Conservation (phyloP, 1,284 basidiomycete genomes). For the Ceratobasidium sp. region DNA sequence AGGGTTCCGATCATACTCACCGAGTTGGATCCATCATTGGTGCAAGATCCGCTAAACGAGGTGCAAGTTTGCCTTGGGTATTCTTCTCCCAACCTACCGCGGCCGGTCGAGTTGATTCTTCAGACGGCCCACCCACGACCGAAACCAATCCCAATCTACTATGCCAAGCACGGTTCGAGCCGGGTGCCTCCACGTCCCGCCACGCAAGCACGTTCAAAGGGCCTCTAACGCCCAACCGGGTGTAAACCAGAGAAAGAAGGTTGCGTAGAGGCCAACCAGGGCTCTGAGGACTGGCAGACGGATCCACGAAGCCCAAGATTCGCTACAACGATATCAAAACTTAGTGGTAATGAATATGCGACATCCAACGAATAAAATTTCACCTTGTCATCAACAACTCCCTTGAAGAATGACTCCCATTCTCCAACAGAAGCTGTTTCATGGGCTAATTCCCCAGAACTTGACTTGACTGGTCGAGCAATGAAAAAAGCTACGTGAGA, state of each 20-base stretch:
- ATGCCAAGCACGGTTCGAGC: slow-evolving; percentile 64
- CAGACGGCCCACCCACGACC: slow-evolving; percentile 52
- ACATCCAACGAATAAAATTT: slow-evolving; percentile 45
- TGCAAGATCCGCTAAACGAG: slow-evolving; percentile 91
- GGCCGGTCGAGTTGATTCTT: slow-evolving; percentile 61
- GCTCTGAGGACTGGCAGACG: slow-evolving; percentile 80
- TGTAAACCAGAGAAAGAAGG: slow-evolving; percentile 69
- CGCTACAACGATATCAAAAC: slow-evolving; percentile 59
- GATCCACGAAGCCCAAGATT: slow-evolving; percentile 85
- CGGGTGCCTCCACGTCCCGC: slow-evolving; percentile 70
- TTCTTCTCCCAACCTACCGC: slow-evolving; percentile 98
- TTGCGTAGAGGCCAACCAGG: slow-evolving; percentile 98
- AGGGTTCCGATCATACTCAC: slow-evolving; percentile 57
- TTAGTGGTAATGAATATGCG: not conserved
- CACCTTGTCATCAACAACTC: slow-evolving; percentile 60
- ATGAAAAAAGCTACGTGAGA: slow-evolving; percentile 69
- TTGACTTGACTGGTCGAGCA: slow-evolving; percentile 58
- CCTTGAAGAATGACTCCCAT: slow-evolving; percentile 68
- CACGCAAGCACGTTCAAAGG: slow-evolving; percentile 80
- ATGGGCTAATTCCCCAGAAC: slow-evolving; percentile 10
- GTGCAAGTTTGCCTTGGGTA: slow-evolving; percentile 83
- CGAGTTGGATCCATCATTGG: slow-evolving; percentile 95
- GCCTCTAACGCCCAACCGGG: slow-evolving; percentile 53
- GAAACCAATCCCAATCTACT: slow-evolving; percentile 72
- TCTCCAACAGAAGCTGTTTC: slow-evolving; percentile 69